Conservation (phyloP, 1,284 basidiomycete genomes). For the Tilletia indica region DNA sequence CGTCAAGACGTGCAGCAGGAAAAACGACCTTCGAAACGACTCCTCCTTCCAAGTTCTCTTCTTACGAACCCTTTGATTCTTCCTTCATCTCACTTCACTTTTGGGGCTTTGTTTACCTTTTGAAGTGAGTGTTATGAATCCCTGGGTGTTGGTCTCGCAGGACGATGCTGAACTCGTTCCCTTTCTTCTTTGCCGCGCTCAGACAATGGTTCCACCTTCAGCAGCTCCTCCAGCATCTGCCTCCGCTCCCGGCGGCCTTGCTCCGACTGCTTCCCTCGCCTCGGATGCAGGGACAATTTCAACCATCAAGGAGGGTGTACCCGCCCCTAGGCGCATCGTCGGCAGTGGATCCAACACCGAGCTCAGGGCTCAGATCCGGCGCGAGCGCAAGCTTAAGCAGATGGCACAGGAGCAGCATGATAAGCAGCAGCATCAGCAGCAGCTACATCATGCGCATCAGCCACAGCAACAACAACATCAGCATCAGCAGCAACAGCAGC, state of each 20-base stretch:
- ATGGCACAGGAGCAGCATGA: slow-evolving; percentile 26
- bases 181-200: neutral
- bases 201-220: neutral
- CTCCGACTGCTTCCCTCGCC: neutral
- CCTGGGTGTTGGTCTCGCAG: neutral
- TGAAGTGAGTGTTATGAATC: too few relatives aligned
- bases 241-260: neutral
- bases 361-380: slow-evolving; percentile 34
- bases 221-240: neutral
- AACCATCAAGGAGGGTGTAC: neutral
- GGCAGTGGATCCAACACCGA: slow-evolving; percentile 40
- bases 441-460: slow-evolving; percentile 22
- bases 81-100: too few relatives aligned
- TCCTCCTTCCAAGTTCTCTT: too few relatives aligned
- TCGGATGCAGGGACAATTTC: slow-evolving; percentile 9
- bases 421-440: slow-evolving; percentile 20
- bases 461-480: neutral
- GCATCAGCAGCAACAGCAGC: neutral
- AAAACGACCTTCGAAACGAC: too few relatives aligned
- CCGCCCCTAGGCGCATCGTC: slow-evolving; percentile 26
- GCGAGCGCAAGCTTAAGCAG: slow-evolving; percentile 31
- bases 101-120: too few relatives aligned
- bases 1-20: too few relatives aligned
- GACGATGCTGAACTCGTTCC: neutral
- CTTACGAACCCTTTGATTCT: too few relatives aligned